Evolutionary conservation across 2,329 filamentous ascomycete species (phyloP).

Genomic region (Alternaria metachromatica): DNA sequence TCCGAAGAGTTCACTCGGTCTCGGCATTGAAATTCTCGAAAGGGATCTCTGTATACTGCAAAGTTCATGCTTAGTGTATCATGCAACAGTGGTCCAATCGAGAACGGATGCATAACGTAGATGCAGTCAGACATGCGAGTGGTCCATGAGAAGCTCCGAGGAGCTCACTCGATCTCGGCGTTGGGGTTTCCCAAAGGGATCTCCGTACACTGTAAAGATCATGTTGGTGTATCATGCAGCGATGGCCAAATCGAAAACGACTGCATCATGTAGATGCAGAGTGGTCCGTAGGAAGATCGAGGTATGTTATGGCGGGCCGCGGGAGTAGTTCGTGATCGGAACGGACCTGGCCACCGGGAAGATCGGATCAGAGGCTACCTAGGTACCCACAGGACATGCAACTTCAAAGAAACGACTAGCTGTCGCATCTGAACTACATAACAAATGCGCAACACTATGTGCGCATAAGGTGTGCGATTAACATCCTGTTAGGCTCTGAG

Average conservation of each 20-base stretch:
- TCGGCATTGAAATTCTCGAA: background rate
- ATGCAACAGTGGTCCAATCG: background rate
- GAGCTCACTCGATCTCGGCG: background rate
- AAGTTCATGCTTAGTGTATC: background rate
- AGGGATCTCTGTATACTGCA: background rate
- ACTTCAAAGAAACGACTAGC: background rate
- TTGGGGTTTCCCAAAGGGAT: background rate
- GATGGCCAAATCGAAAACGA: background rate
- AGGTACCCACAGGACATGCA: background rate
- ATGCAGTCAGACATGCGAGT: background rate
- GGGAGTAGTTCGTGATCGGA: background rate
- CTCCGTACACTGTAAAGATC: background rate
- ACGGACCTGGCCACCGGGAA: background rate
- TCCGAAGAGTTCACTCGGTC: background rate
- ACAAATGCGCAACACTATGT: too few relatives aligned
- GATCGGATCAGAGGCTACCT: background rate
- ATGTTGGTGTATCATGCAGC: background rate
- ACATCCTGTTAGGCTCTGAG: fast-evolving
- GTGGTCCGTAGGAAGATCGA: background rate
- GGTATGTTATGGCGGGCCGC: fast-evolving
- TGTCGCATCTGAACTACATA: background rate
- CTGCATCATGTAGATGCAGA: background rate
- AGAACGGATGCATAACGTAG: background rate
- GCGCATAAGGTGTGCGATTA: fast-evolving
- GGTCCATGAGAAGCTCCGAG: background rate